Evolutionary conservation across 129 eudicot species (phyloP), one percentile per base, ranked within the genome.

Genomic region (Artemisia argyi): DNA sequence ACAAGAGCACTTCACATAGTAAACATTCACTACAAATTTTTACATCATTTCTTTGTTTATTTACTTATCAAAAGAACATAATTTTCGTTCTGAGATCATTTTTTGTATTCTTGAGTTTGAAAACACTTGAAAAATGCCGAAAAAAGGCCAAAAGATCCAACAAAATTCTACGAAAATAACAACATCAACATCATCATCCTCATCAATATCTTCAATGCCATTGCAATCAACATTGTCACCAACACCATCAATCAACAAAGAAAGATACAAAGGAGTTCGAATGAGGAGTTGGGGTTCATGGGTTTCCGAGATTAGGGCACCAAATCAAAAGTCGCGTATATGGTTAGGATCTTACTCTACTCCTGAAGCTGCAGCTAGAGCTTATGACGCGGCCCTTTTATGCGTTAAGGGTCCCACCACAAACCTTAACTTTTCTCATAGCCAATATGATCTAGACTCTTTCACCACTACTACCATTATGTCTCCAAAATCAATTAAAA

Each of bases 201-300:
- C 47, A 48, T 11, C 47, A n/a, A 3, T 28, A 9, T 52, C 74
- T n/a, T 51, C 73, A 32, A 8, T 35, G 18, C 12, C 78, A 22
- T 52, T 62, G 14, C 14, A 67, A 11, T 20, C 79, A 16, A 24
- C 78, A 3, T 65, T 11, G 7, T 54, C 65, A 14, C 28, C 30
- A 20, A 10, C 70, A 65, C 49, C 85, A 11, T 54, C 42, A 11
- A 65, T 56, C 42, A 76, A 44, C 26, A 91, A 77, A 76, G 91
- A 87, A 75, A 92, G 80, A 69, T 92, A 68, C 90, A 92, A 89
- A 53, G 98, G 98, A 66, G 98, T 92, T 15, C 83, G 98, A 61
- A 92, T 89, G 98, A 87, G 98, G 60, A 92, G 96, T 74, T 92
- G 98, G 98, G 98, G 98, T 3, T 92, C 98, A 63, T 92, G 91